Base-by-base conservation (phyloP, 192 early-diverging fungal genomes). In the Linnemannia zychae region DNA sequence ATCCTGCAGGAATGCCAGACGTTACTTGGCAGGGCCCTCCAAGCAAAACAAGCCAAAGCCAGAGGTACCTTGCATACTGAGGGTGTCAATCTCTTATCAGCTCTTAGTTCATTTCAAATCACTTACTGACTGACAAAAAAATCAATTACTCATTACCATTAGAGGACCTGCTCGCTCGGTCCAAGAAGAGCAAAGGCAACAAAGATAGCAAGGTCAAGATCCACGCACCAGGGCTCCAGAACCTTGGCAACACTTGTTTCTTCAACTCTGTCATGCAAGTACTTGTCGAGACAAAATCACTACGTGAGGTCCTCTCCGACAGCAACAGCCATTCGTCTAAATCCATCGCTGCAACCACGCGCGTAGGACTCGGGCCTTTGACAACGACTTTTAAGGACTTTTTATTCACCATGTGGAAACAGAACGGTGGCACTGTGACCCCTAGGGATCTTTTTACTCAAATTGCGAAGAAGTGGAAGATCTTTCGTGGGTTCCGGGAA, bases 161-260 rank as follows among this genome's bases (percentile, higher is more conserved):
- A 38, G 24, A 71, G 38, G 67, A 9, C 22, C 65, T 67, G n/a
- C 28, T 36, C 34, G 31, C 34, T 16, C 48, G 69, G 11, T 53
- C 22, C 75, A 69, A 57, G 57, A 38, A 57, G 4, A 24, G 36
- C 20, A 47, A 60, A 20, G 37, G 52, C 24, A n/a, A 75, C 36
- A 50, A 47, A 49, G 49, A 31, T 12, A 47, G 47, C 28, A 73
- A 73, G 33, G 49, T 50, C 47, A 71, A 76, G 65, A 46, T 74
- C 4, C 57, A 67, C 9, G 82, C 82, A 11, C 85, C 93, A 12
- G 94, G 94, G 2, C 84, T 95, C 16, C 72, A 48, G 7, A 95
- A 95, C 67, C 80, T 95, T 44, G 94, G 94, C 50, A 95, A 95
- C 71, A 95, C 94, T 16, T 95, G 94, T 74, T 95, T 95, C 75